Base-by-base conservation (phyloP, 2,329 filamentous ascomycete species). In the Clarireedia monteithiana region DNA sequence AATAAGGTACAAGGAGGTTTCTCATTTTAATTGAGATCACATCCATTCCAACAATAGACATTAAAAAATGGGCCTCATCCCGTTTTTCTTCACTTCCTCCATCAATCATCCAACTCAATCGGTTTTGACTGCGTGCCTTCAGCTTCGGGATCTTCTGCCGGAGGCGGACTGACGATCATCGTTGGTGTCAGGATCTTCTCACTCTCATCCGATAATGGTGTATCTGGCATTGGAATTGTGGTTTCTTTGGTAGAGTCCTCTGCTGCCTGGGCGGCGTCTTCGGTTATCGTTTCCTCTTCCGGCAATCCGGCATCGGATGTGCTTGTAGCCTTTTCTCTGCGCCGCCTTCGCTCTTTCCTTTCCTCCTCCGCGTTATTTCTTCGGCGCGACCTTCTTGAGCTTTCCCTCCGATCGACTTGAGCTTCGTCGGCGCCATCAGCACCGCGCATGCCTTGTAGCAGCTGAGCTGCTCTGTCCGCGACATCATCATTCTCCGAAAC, bases 371-470 rank as follows among this genome's bases (percentile, higher is more conserved):
- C 88, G 59, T 83, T 89, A 68, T 91, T 78, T 70, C 60, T 75
- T 72, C 69, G 36, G 50, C 70, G 45, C 59, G 84, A 73, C 56
- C 83, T 79, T 54, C 90, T 75, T 56, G 89, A 76, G 58, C 75
- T 82, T 64, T 85, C 79, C 57, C 83, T 72, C 72, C 78, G 74
- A 68, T 82, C 10, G 12, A 50, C 60, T 60, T 72, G 75, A 6
- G 77, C 78, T 23, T 80, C 81, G 49, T 85, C 77, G 3, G 65
- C 66, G 15, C 69, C 72, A 26, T 69, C 81, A 44, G 82, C 82
- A 44, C 83, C 78, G 57, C 90, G 82, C 71, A 96, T 85, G 47
- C 90, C 90, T 67, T 95, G 88, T 30, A 97, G 76, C 69, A 96
- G 75, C 61, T 85, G 82, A 1, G 90, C 90, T 2, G 92, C 91